Conservation (phyloP, 2,329 filamentous ascomycete genomes). For the Microcera coccophila region DNA sequence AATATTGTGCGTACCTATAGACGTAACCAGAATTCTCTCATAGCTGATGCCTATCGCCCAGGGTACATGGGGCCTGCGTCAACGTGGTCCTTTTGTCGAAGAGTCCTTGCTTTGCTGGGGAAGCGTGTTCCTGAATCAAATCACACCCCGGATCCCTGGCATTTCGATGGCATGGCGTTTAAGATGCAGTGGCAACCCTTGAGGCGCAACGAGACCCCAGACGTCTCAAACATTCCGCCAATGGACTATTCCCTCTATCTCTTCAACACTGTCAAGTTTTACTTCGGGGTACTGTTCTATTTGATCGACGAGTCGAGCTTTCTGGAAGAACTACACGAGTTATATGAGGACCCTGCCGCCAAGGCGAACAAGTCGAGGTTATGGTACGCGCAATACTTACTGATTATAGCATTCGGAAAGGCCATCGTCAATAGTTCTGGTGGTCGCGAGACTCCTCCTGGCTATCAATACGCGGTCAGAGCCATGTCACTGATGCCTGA, state of each 20-base stretch:
- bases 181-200: constrained; percentile 18
- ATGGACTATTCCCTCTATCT: constrained; percentile 24
- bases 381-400: constrained; percentile 32
- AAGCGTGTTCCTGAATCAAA: constrained; percentile 23
- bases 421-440: constrained; percentile 26
- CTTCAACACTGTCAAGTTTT: constrained; percentile 23
- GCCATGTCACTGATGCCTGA: constrained; percentile 39
- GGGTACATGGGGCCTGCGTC: constrained; percentile 28
- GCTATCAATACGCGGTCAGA: constrained; percentile 36
- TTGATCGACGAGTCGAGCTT: constrained; percentile 21
- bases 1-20: constrained; percentile 12
- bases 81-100: constrained; percentile 25
- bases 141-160: constrained; percentile 22
- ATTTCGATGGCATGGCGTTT: constrained; percentile 24
- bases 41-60: not conserved
- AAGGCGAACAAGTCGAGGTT: constrained; percentile 16
- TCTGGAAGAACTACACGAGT: constrained; percentile 15
- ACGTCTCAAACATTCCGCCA: constrained; percentile 19
- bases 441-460: constrained; percentile 29
- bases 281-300: constrained; percentile 16
- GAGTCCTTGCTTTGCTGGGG: constrained; percentile 21
- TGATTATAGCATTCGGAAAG: constrained; percentile 33
- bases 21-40: rapidly evolving
- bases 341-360: constrained; percentile 19
- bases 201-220: constrained; percentile 18